Conservation (phyloP, 1,139 yeast genomes). For the Scheffersomyces insectosa region DNA sequence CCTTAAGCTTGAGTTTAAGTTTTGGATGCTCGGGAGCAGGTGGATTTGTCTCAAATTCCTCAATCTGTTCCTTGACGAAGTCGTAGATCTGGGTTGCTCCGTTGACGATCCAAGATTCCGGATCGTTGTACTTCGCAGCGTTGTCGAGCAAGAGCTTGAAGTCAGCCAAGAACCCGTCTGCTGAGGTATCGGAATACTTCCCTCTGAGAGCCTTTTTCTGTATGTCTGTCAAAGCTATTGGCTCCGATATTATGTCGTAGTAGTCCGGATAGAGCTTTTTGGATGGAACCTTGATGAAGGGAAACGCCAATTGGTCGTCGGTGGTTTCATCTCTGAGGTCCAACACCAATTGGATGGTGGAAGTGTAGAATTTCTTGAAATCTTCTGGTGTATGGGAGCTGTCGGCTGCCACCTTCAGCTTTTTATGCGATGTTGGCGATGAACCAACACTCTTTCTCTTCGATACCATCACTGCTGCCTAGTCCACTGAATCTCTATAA, state of each 20-base stretch:
- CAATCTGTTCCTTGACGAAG: slow-evolving; percentile 45
- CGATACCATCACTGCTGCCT: too few relatives aligned
- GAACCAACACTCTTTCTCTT: slow-evolving; percentile 9
- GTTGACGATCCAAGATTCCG: slow-evolving; percentile 60
- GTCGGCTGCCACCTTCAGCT: slow-evolving; percentile 14
- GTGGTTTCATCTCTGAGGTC: slow-evolving; percentile 33
- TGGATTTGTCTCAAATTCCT: slow-evolving; percentile 20
- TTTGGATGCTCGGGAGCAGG: slow-evolving; percentile 13
- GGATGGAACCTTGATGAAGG: slow-evolving; percentile 70
- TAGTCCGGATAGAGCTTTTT: slow-evolving; percentile 82
- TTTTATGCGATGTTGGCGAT: slow-evolving; percentile 7
- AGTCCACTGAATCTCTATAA: too few relatives aligned
- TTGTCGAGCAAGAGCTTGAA: slow-evolving; percentile 58
- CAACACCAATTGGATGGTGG: slow-evolving; percentile 26
- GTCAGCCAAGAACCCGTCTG: slow-evolving; percentile 52
- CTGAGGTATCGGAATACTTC: slow-evolving; percentile 27
- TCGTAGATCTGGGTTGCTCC: slow-evolving; percentile 48
- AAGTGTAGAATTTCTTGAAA: slow-evolving; percentile 24
- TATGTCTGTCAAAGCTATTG: slow-evolving; percentile 69
- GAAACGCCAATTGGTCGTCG: slow-evolving; percentile 41
- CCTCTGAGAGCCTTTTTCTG: slow-evolving; percentile 43
- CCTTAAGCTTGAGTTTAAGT: slow-evolving; percentile 22
- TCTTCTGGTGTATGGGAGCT: slow-evolving; percentile 20
- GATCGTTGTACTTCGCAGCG: slow-evolving; percentile 62
- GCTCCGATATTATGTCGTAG: slow-evolving; percentile 62